Conservation (phyloP, 108 stramenopile genomes). For the Epipyxis sp. region DNA sequence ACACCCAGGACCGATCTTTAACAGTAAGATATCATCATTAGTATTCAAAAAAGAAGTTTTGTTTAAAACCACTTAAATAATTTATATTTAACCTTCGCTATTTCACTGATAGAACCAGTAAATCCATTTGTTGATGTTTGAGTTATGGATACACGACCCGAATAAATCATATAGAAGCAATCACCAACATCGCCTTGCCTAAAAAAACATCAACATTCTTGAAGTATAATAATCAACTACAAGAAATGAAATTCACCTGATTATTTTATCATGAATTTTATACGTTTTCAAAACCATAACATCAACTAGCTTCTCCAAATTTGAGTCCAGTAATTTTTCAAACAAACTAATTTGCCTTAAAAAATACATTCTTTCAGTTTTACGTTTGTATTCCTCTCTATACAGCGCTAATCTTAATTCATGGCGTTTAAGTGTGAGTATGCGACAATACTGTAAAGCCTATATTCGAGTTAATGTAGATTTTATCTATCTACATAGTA, state of each 20-base stretch:
- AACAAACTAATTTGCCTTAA: not conserved
- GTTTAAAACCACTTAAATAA: no score
- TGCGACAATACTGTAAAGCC: not conserved
- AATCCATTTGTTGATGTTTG: conserved; percentile 7
- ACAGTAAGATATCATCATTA: no score
- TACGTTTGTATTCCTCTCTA: not conserved
- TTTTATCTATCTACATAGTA: no score
- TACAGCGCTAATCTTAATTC: not conserved
- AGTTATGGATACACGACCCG: conserved; percentile 37
- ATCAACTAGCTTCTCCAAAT: conserved; percentile 3
- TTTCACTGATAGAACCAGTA: not conserved
- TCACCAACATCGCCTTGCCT: conserved; percentile 39
- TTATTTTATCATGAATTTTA: not conserved
- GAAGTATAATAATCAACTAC: not conserved
- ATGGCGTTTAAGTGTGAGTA: not conserved
- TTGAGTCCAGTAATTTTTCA: not conserved
- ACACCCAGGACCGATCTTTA: not conserved
- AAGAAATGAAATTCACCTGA: no score
- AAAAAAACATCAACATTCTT: conserved; percentile 28
- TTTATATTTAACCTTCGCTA: no score
- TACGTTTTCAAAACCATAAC: not conserved
- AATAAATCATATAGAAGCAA: conserved; percentile 35
- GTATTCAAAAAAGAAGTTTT: no score
- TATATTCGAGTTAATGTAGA: no score
- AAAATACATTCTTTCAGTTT: not conserved